Evolutionary conservation across 192 early-diverging fungal genomes (phyloP), one percentile per base, ranked within the genome.

Genomic region (Lobosporangium transversale): DNA sequence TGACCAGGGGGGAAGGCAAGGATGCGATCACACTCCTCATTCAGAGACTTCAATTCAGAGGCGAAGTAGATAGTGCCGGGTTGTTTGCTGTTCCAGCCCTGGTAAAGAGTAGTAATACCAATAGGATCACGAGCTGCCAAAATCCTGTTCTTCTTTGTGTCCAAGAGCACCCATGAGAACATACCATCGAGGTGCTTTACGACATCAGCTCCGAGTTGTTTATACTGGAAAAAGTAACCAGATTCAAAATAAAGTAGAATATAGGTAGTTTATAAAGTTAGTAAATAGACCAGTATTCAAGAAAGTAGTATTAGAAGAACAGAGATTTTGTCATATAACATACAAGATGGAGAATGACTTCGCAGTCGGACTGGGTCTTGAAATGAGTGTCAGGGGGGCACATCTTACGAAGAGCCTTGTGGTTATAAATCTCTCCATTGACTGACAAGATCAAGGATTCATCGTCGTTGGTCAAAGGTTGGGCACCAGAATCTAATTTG

Each of bases 381-480:
- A 99, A 99, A 47, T 70, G 66, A 58, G 85, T 80, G 7, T 85
- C 83, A 43, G 84, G 70, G 83, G 93, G 92, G 62, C 97, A 88
- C 70, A 83, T 55, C 70, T 87, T 85, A 63, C 90, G 85, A 10
- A 99, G 90, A 33, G 85, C 75, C 69, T 92, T 90, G 86, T 99
- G 95, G 91, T 99, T 99, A 87, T 99, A 99, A 80, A 99, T 99
- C 80, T 99, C 97, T 63, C 97, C 97, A 84, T 99, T 99, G 70
- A 98, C 97, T 26, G 89, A 83, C 56, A 99, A 87, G 58, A 99
- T 85, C 40, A 99, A 64, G 47, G 89, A 79, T 58, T 93, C 95
- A 78, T 98, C 95, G 15, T 85, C 90, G 84, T 94, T 97, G 79
- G 93, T 94, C 68, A 99, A 85, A 17, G 97, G 97, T 80, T 99